Percentiles rank a stretch among this genome's conserved stretches.
These are phyloP conservation scores for Mycena latifolia DNA, from an alignment of 768 basidiomycete genomes.

Conservation along the genomic window DNA sequence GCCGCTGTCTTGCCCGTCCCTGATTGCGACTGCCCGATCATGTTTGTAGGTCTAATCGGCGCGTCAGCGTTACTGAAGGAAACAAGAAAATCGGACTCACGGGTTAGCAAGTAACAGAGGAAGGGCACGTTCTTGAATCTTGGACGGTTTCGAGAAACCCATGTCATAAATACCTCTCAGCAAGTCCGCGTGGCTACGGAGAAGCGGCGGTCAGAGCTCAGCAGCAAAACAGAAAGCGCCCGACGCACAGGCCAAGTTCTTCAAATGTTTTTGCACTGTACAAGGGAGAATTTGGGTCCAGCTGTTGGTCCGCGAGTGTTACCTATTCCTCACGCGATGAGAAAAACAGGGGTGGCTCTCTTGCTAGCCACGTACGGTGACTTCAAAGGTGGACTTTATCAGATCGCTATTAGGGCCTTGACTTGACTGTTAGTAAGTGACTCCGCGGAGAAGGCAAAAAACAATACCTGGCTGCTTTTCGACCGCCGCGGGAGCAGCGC, in stretches of 20 bases:
- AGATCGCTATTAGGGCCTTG: conserved; percentile 62
- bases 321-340: conserved; percentile 65
- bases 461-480: conserved; percentile 37
- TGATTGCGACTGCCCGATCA: conserved; percentile 99
- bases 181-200: conserved; percentile 72
- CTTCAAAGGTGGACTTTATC: conserved; percentile 86
- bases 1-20: conserved; percentile 99
- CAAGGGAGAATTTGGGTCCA: conserved; percentile 95
- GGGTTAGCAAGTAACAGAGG: conserved; percentile 92
- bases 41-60: conserved; percentile 86
- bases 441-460: not conserved
- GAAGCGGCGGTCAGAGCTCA: not conserved
- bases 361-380: conserved; percentile 66
- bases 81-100: conserved; percentile 58
- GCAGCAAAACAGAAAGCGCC: not conserved
- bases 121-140: conserved; percentile 97
- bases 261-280: conserved; percentile 96
- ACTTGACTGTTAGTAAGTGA: not conserved
- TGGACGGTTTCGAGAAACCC: conserved; percentile 98
- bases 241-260: conserved; percentile 90
- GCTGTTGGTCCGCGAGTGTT: conserved; percentile 96
- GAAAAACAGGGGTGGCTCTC: conserved; percentile 20
- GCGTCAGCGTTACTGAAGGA: not conserved
- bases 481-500: conserved; percentile 36
- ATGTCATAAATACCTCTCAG: conserved; percentile 95